Percentiles rank a stretch among this genome's conserved stretches.
Evolutionary conservation across 169 alveolate genomes (phyloP).

Genomic region (Plasmodium gonderi): DNA sequence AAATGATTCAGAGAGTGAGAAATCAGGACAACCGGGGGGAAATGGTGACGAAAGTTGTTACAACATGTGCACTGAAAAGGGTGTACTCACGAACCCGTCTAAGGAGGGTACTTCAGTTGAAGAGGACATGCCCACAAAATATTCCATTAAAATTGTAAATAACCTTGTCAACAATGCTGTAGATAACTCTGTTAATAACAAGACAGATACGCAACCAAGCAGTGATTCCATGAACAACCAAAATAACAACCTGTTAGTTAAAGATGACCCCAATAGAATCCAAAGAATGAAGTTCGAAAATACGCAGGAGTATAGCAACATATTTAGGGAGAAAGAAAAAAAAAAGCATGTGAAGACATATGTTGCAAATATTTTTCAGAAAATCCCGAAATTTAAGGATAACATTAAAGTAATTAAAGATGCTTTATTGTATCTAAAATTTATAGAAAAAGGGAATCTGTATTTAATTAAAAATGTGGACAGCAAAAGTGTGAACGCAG

Average conservation of each 20-base stretch:
- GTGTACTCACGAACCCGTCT: not conserved
- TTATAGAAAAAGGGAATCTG: constrained; percentile 66
- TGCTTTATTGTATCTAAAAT: constrained; percentile 59
- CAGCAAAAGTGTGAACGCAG: constrained; percentile 35
- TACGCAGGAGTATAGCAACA: constrained; percentile 36
- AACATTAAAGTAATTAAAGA: constrained; percentile 61
- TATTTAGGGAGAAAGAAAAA: constrained; percentile 63
- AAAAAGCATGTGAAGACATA: constrained; percentile 31
- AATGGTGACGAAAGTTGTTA: not conserved
- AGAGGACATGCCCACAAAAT: not conserved
- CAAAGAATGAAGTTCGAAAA: constrained; percentile 51
- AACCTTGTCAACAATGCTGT: not conserved
- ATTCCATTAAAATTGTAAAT: not conserved
- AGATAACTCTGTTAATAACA: not conserved
- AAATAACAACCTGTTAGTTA: constrained; percentile 26
- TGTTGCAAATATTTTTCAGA: constrained; percentile 52
- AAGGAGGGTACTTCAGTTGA: not conserved
- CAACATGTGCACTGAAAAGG: not conserved
- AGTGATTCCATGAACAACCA: constrained; percentile 9
- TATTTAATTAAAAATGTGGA: constrained; percentile 67
- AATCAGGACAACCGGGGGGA: not conserved
- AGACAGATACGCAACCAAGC: not conserved
- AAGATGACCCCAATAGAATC: constrained; percentile 69
- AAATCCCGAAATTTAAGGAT: constrained; percentile 63
- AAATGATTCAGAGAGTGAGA: not conserved